Evolutionary conservation across 257 asterid genomes (phyloP), one percentile per base, ranked within the genome.

Genomic region (Echium plantagineum): DNA sequence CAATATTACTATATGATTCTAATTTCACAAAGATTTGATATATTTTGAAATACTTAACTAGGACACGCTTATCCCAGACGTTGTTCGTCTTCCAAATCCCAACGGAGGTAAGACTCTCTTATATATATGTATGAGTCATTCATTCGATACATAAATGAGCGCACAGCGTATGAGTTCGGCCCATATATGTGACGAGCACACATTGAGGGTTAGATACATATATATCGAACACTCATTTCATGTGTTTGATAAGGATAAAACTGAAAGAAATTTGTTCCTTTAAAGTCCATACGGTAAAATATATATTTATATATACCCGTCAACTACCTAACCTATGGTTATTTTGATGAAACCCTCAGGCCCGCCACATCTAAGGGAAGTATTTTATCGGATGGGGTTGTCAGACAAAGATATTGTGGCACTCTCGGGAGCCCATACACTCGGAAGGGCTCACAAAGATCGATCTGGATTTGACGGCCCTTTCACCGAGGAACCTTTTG

Each of bases 391-490:
- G 31, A 89, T 89, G 97, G 97, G 97, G 9, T 80, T 89, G 59
- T 52, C 83, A 0, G 89, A 86, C 75, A 72, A 66, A 76, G 95
- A 84, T 63, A 86, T 89, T 2, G 95, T 86, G 30, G 89, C 95
- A 70, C 78, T 89, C 30, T 86, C 94, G 15, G 95, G 97, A 30
- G 95, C 80, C 59, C 97, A 89, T 75, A 89, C 97, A 60, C 64
- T 89, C 91, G 98, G 98, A 63, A 85, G 75, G 69, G 95, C 91
- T 54, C 98, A 87, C 57, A 73, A 35, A 18, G 95, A 83, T 31
- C 77, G 98, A 60, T 87, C 98, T 32, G 95, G 90, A 59, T 90
- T 87, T 68, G 93, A 85, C 21, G 96, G 98, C 61, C 85, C 95
- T 31, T 90, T 96, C 95, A 90, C 98, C 7, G 63, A 28, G 2